Conservation (phyloP, 2,329 filamentous ascomycete species). For the Metarhizium album region DNA sequence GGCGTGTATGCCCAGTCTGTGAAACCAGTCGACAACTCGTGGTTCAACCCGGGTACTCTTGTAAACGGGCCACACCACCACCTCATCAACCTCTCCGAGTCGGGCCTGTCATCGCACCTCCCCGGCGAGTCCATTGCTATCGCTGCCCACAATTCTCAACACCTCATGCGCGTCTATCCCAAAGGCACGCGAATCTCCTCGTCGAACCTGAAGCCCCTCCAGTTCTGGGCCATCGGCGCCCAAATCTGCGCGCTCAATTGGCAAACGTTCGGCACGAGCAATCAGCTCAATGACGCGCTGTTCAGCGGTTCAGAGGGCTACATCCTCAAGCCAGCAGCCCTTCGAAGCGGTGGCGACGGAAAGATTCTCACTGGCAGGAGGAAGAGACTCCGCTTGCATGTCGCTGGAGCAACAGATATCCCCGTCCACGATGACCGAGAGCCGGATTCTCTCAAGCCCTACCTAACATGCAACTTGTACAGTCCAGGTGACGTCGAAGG, state of each 20-base stretch:
- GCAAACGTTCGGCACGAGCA: constrained; percentile 55
- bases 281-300: constrained; percentile 58
- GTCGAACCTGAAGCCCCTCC: constrained; percentile 49
- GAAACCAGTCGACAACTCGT: constrained; percentile 55
- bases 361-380: constrained; percentile 32
- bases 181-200: constrained; percentile 60
- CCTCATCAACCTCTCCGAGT: constrained; percentile 60
- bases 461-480: constrained; percentile 53
- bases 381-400: constrained; percentile 43
- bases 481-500: constrained; percentile 42
- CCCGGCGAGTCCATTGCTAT: constrained; percentile 36
- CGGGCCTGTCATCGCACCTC: constrained; percentile 41
- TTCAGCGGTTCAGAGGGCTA: constrained; percentile 56
- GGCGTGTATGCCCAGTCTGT: constrained; percentile 62
- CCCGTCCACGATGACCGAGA: constrained; percentile 41
- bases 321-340: constrained; percentile 50
- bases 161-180: constrained; percentile 61
- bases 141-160: constrained; percentile 47
- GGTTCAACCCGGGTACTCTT: constrained; percentile 42
- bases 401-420: constrained; percentile 52
- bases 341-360: constrained; percentile 45
- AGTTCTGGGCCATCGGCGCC: constrained; percentile 56
- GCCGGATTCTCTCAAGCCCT: constrained; percentile 46
- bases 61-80: constrained; percentile 52
- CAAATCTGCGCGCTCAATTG: constrained; percentile 62